Percentiles rank a stretch among this genome's conserved stretches.
Conservation (phyloP, 148 eudicot genomes). For the Diospyros lotus region DNA sequence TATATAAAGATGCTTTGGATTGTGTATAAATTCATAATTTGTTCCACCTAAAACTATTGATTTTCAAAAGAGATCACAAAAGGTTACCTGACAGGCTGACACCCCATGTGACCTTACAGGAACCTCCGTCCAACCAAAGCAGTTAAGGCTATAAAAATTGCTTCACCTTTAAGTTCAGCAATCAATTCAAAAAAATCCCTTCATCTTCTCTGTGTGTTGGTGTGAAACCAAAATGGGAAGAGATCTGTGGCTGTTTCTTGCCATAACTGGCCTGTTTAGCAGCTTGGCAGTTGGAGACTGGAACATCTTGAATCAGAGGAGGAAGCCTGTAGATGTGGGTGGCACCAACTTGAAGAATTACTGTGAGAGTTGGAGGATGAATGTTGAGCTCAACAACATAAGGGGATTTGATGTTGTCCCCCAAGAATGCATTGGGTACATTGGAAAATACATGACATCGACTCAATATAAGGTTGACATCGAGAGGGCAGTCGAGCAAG, state of each 20-base stretch:
- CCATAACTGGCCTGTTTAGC: slow-evolving; percentile 1
- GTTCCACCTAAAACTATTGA: too few relatives aligned
- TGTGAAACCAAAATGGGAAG: slow-evolving; percentile 7
- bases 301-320: slow-evolving; percentile 30
- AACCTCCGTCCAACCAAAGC: too few relatives aligned
- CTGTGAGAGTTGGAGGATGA: slow-evolving; percentile 56
- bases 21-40: too few relatives aligned
- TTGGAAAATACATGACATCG: slow-evolving; percentile 42
- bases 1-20: too few relatives aligned
- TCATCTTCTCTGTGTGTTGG: neutral
- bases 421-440: slow-evolving; percentile 31
- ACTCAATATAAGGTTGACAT: slow-evolving; percentile 33
- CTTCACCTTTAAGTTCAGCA: too few relatives aligned
- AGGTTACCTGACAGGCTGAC: too few relatives aligned
- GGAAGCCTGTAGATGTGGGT: neutral
- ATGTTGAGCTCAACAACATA: slow-evolving; percentile 50
- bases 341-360: slow-evolving; percentile 31
- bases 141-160: too few relatives aligned
- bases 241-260: neutral
- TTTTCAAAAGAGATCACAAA: too few relatives aligned
- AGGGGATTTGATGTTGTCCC: slow-evolving; percentile 43
- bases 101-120: too few relatives aligned
- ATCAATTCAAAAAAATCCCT: neutral
- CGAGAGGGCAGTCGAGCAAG: slow-evolving; percentile 27
- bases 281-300: slow-evolving; percentile 18